Percentiles rank a stretch among this genome's conserved stretches.
These are phyloP conservation scores for Cyclotella kingstonii DNA, from an alignment of 108 stramenopile genomes.

Conservation along the genomic window DNA sequence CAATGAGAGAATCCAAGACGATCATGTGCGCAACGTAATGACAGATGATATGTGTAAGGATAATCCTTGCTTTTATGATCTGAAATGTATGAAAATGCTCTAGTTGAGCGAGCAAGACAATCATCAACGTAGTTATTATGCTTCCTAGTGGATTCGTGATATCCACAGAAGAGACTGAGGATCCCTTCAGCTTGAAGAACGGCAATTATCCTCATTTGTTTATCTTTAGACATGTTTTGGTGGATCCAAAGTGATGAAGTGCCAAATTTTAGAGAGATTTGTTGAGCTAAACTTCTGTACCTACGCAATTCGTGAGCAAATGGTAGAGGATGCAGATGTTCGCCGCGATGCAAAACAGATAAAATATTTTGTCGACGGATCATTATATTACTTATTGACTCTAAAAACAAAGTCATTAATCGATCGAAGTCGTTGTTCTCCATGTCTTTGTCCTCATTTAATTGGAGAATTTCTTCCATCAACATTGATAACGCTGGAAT, in stretches of 20 bases:
- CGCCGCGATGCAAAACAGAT: constrained; percentile 5
- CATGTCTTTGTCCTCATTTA: neutral
- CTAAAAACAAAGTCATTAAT: constrained; percentile 1
- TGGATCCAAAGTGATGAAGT: constrained; percentile 20
- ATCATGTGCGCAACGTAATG: constrained; percentile 25
- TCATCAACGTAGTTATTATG: constrained; percentile 8
- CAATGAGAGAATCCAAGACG: constrained; percentile 18
- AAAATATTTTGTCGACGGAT: constrained; percentile 33
- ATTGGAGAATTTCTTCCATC: constrained; percentile 20
- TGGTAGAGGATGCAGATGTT: neutral
- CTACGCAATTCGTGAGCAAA: constrained; percentile 3
- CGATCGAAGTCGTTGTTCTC: neutral
- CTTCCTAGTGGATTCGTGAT: too few species aligned
- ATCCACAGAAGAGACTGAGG: constrained; percentile 23
- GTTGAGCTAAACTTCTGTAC: constrained; percentile 1
- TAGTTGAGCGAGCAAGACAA: neutral
- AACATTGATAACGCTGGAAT: constrained; percentile 10
- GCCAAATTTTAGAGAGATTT: constrained; percentile 24
- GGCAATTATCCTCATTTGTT: constrained; percentile 7
- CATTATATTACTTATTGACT: constrained; percentile 23
- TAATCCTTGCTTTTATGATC: too few species aligned
- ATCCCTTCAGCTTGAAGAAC: constrained; percentile 24
- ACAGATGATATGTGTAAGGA: neutral
- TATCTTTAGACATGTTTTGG: constrained; percentile 3
- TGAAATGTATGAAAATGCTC: too few species aligned